Percentiles rank a stretch among this genome's conserved stretches.
Conservation (phyloP, 306 rosid genomes). For the Argentina anserina region DNA sequence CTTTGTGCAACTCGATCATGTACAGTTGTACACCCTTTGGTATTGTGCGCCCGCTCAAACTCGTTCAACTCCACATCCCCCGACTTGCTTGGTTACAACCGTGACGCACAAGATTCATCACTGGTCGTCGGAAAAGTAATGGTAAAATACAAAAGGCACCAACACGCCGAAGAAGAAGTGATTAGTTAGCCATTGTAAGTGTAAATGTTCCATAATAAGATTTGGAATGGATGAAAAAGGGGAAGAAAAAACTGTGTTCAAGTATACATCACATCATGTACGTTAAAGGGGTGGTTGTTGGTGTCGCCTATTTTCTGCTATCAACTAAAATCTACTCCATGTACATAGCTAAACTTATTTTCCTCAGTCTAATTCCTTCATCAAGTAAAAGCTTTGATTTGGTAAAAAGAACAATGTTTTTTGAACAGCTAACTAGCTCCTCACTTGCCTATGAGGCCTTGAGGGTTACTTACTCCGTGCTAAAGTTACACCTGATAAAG, state of each 20-base stretch:
- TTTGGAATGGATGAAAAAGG: background rate
- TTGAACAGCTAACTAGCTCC: background rate
- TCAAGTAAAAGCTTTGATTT: background rate
- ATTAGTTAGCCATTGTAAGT: background rate
- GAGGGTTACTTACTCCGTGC: background rate
- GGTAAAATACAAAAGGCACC: background rate
- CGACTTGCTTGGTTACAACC: too few species aligned
- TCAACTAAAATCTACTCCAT: background rate
- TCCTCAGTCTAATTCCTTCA: background rate
- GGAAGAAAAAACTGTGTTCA: background rate
- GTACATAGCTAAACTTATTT: background rate
- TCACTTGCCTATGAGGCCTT: background rate
- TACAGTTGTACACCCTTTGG: too few species aligned
- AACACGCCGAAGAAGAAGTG: background rate
- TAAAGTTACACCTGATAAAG: conserved; percentile 9
- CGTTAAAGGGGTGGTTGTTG: background rate
- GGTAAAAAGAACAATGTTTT: background rate
- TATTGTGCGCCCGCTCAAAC: too few species aligned
- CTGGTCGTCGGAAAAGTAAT: background rate
- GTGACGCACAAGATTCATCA: conserved; percentile 14
- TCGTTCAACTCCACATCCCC: too few species aligned
- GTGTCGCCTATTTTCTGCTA: conserved; percentile 1
- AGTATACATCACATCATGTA: background rate
- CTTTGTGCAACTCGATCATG: too few species aligned
- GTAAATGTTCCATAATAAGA: background rate